Conservation (phyloP, 2,329 filamentous ascomycete genomes). For the Pestalotiopsis sp. region DNA sequence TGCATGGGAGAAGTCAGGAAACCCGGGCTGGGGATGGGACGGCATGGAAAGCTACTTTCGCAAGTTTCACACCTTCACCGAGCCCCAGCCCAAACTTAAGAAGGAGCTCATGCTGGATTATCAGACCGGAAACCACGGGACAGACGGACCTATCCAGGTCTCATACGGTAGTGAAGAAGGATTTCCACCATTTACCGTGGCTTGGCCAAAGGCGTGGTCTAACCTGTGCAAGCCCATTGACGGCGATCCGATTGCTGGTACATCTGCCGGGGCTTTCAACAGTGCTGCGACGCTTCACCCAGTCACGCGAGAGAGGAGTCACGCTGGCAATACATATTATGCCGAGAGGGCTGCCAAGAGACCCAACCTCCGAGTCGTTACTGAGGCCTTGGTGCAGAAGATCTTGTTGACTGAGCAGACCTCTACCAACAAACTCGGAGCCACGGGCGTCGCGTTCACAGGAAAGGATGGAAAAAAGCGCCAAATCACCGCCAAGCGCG, state of each 20-base stretch:
- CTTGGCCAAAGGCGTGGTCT: conserved; percentile 40
- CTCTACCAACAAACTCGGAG: conserved; percentile 23
- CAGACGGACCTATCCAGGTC: conserved; percentile 36
- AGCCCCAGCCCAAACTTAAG: conserved; percentile 1
- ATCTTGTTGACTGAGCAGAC: conserved; percentile 28
- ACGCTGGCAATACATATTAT: conserved; percentile 36
- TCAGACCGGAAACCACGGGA: conserved; percentile 31
- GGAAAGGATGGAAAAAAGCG: conserved; percentile 19
- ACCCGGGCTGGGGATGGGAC: conserved; percentile 14
- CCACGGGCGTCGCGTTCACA: conserved; percentile 35
- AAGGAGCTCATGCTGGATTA: conserved; percentile 4
- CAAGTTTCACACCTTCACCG: conserved; percentile 10
- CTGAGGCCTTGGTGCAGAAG: conserved; percentile 36
- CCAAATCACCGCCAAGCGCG: conserved; percentile 23
- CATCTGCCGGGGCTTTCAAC: conserved; percentile 35
- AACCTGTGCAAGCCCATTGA: conserved; percentile 34
- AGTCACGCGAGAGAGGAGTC: conserved; percentile 33
- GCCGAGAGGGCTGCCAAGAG: conserved; percentile 32
- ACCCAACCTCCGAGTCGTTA: conserved; percentile 36
- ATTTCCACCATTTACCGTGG: conserved; percentile 31
- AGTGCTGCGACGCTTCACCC: conserved; percentile 34
- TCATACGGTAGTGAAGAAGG: conserved; percentile 39
- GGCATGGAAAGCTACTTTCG: conserved; percentile 9
- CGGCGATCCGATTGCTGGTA: conserved; percentile 33
- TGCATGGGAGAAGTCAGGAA: conserved; percentile 14